Conservation (phyloP, 768 basidiomycete species). For the Boletus vermiculosoides region DNA sequence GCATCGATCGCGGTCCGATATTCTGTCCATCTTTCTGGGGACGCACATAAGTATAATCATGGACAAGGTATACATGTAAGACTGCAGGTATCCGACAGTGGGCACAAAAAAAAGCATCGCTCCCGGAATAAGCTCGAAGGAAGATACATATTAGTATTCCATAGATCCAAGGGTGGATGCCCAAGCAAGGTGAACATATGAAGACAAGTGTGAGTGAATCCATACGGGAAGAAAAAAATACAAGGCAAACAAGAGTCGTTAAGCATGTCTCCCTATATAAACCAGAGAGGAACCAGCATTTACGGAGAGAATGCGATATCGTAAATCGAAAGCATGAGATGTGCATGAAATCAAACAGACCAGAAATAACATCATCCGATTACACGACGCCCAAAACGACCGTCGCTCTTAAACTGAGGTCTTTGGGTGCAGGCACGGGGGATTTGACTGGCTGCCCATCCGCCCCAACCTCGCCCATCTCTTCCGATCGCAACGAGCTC, state of each 20-base stretch:
- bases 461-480: slow-evolving; percentile 41
- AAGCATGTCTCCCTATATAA: background rate
- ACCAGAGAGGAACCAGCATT: background rate
- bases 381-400: slow-evolving; percentile 76
- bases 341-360: background rate
- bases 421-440: slow-evolving; percentile 31
- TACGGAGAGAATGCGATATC: background rate
- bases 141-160: background rate
- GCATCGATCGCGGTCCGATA: too few species aligned
- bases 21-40: too few species aligned
- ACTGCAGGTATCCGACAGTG: background rate
- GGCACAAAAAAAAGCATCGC: background rate
- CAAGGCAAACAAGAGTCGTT: background rate
- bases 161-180: background rate
- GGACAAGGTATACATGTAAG: background rate
- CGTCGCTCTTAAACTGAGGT: slow-evolving; percentile 74
- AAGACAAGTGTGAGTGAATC: too few species aligned
- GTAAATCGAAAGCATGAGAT: slow-evolving; percentile 8
- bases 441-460: slow-evolving; percentile 33
- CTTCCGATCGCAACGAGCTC: slow-evolving; percentile 52
- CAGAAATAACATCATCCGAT: background rate
- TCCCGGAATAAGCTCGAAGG: background rate
- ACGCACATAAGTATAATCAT: background rate
- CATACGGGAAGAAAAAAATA: background rate
- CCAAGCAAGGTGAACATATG: background rate